Evolutionary conservation across 1,284 basidiomycete species (phyloP).

Genomic region (Salmacisia buchloeana): DNA sequence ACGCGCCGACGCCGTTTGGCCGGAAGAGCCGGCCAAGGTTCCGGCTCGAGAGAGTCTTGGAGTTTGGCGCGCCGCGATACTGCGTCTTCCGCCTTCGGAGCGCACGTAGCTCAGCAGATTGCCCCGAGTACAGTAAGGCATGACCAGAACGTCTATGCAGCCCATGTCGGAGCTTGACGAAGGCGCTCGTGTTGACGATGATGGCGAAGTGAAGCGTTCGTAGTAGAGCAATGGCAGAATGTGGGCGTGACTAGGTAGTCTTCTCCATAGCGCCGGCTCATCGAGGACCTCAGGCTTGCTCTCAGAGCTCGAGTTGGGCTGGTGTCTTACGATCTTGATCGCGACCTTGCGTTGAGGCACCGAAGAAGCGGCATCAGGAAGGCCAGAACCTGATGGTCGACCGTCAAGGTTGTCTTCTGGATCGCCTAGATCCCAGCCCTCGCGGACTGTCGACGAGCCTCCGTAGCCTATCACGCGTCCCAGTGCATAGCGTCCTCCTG

Average conservation of each 20-base stretch:
- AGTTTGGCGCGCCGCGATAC: not conserved
- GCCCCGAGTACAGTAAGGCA: conserved; percentile 38
- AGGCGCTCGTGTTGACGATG: not conserved
- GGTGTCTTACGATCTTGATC: conserved; percentile 30
- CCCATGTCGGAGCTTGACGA: conserved; percentile 4
- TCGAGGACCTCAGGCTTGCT: conserved; percentile 15
- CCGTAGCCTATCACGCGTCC: conserved; percentile 74
- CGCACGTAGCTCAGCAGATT: conserved; percentile 38
- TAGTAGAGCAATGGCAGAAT: conserved; percentile 36
- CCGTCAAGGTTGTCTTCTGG: conserved; percentile 4
- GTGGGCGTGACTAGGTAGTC: conserved; percentile 30
- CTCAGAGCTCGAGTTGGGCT: not conserved
- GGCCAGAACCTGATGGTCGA: not conserved
- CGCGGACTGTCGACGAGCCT: conserved; percentile 77
- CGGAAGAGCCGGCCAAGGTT: not conserved
- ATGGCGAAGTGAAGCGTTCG: conserved; percentile 18
- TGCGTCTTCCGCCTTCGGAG: conserved; percentile 22
- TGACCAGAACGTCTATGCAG: conserved; percentile 29
- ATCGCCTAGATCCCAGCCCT: conserved; percentile 52
- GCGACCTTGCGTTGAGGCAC: conserved; percentile 19
- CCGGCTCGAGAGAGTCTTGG: not conserved
- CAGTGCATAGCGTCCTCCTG: conserved; percentile 60
- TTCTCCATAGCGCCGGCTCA: conserved; percentile 35
- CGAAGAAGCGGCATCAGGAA: too few relatives aligned
- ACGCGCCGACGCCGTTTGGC: too few relatives aligned